Conservation (phyloP, 2,329 filamentous ascomycete species). For the Calonectria fujianensis region DNA sequence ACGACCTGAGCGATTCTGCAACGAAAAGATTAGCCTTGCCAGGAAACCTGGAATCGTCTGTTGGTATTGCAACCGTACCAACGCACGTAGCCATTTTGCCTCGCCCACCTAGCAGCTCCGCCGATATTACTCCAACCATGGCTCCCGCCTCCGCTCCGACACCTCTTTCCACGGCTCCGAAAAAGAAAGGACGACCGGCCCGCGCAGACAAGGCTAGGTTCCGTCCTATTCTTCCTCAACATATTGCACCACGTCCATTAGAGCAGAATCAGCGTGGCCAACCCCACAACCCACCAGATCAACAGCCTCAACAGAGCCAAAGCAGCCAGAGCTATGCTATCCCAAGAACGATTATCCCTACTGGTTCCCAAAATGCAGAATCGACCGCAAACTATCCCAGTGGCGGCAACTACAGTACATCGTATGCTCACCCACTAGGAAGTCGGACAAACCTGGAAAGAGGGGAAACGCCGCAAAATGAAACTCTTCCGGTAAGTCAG, state of each 20-base stretch:
- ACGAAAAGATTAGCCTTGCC: slow-evolving; percentile 58
- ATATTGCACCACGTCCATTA: slow-evolving; percentile 57
- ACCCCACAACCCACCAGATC: background rate
- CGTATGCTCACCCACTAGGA: background rate
- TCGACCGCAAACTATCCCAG: slow-evolving; percentile 3
- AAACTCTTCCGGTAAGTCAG: slow-evolving; percentile 32
- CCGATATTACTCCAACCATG: slow-evolving; percentile 35
- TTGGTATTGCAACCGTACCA: slow-evolving; percentile 26
- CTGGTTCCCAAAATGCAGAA: slow-evolving; percentile 19
- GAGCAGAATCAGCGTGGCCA: slow-evolving; percentile 22
- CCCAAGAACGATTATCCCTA: slow-evolving; percentile 15
- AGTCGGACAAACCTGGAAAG: slow-evolving; percentile 10
- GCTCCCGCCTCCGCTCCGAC: slow-evolving; percentile 29
- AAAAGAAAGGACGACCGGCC: slow-evolving; percentile 68
- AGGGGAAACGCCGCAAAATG: slow-evolving; percentile 15
- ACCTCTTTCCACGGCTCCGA: slow-evolving; percentile 48
- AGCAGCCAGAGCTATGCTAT: background rate
- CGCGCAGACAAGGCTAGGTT: slow-evolving; percentile 63
- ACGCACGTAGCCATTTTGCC: slow-evolving; percentile 51
- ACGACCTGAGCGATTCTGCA: slow-evolving; percentile 58
- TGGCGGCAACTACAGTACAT: slow-evolving; percentile 32
- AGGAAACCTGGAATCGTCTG: slow-evolving; percentile 24
- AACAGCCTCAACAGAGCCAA: slow-evolving; percentile 13
- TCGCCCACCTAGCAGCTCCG: slow-evolving; percentile 46
- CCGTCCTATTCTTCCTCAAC: slow-evolving; percentile 58